Evolutionary conservation across 495 filamentous ascomycete species (phyloP).

Genomic region (Aspergillus sclerotioniger): DNA sequence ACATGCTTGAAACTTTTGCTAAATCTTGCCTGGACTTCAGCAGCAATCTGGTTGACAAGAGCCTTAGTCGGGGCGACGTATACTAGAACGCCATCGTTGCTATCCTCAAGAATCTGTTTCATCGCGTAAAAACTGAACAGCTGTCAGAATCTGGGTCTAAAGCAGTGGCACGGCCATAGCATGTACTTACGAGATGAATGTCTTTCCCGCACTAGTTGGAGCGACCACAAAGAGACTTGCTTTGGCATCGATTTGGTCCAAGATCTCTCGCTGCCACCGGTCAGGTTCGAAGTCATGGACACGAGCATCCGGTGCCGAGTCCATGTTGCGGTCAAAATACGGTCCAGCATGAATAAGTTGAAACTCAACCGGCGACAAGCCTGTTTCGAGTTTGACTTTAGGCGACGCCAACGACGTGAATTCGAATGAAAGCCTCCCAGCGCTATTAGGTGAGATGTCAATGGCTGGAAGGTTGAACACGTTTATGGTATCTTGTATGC

Average conservation of each 20-base stretch:
- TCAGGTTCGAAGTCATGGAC: slow-evolving; percentile 68
- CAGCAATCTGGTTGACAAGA: slow-evolving; percentile 79
- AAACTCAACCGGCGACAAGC: slow-evolving; percentile 47
- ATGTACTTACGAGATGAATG: slow-evolving; percentile 49
- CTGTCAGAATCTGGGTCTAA: slow-evolving; percentile 4
- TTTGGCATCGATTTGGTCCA: slow-evolving; percentile 68
- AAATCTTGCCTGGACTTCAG: slow-evolving; percentile 68
- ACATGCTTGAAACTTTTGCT: slow-evolving; percentile 56
- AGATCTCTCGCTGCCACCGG: slow-evolving; percentile 69
- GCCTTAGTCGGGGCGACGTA: slow-evolving; percentile 83
- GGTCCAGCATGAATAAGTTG: slow-evolving; percentile 67
- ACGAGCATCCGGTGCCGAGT: slow-evolving; percentile 61
- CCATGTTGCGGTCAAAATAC: slow-evolving; percentile 70
- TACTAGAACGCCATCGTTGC: slow-evolving; percentile 66
- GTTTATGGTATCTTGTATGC: slow-evolving; percentile 25
- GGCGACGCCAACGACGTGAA: slow-evolving; percentile 23
- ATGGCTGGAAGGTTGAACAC: slow-evolving; percentile 24
- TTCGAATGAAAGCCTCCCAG: slow-evolving; percentile 34
- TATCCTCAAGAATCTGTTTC: slow-evolving; percentile 64
- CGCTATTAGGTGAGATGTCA: slow-evolving; percentile 3
- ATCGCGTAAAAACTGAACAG: slow-evolving; percentile 67
- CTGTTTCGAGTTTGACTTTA: slow-evolving; percentile 20
- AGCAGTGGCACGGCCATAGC: neutral
- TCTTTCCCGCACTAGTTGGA: slow-evolving; percentile 69
- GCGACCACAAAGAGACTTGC: slow-evolving; percentile 72